These are phyloP conservation scores for Dioszegia crocea DNA, from an alignment of 768 basidiomycete genomes.

Conservation along the genomic window DNA sequence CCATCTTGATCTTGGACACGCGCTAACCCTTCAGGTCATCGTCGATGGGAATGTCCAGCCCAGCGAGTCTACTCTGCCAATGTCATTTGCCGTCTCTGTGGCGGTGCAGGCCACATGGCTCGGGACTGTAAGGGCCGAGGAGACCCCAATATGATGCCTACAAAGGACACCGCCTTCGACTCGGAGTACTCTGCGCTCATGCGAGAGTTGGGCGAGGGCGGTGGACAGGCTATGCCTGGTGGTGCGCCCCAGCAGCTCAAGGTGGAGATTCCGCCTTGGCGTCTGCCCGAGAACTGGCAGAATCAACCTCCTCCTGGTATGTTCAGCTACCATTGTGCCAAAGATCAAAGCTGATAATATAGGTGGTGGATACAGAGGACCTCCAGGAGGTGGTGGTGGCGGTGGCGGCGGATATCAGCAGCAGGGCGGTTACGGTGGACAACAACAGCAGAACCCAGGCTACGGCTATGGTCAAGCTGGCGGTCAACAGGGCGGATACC, in stretches of 20 bases:
- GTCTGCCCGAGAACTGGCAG: constrained; percentile 48
- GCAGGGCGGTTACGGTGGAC: constrained; percentile 9
- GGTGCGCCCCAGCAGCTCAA: constrained; percentile 25
- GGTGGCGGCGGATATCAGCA: too few species aligned
- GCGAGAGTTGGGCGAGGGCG: constrained; percentile 92
- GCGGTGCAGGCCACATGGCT: constrained; percentile 96
- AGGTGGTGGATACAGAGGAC: constrained; percentile 6
- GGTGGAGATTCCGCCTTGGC: constrained; percentile 49
- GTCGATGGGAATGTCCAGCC: constrained; percentile 98
- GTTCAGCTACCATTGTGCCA: neutral
- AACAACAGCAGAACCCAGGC: constrained; percentile 14
- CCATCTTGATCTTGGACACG: neutral
- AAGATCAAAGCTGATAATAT: neutral
- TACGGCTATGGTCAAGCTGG: constrained; percentile 30
- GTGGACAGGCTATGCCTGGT: constrained; percentile 30
- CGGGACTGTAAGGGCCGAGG: constrained; percentile 93
- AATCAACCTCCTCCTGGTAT: neutral
- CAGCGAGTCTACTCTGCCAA: constrained; percentile 98
- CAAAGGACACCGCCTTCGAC: constrained; percentile 71
- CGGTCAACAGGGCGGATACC: constrained; percentile 7
- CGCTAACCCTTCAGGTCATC: constrained; percentile 63
- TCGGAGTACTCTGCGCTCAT: constrained; percentile 96
- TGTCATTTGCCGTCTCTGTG: constrained; percentile 97
- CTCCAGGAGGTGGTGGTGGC: constrained; percentile 3
- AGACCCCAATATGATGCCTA: constrained; percentile 64